Percentiles rank a stretch among this genome's conserved stretches.
phyloP scores from a whole-genome alignment of 2,329 filamentous ascomycete genomes.

The Cercospora zeae-maydis region DNA sequence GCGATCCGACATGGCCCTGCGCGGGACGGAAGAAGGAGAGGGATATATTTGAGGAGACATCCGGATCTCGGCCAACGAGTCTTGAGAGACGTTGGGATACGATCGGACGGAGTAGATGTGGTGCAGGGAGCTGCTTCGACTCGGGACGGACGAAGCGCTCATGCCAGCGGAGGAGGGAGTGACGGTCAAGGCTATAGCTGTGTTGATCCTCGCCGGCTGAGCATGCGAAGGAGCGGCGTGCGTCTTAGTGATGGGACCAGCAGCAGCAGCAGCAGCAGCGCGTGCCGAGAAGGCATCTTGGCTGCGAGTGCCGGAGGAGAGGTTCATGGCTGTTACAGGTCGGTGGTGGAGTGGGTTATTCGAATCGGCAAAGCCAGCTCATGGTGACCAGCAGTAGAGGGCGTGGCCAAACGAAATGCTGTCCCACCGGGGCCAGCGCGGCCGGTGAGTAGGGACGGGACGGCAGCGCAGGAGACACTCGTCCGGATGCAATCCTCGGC shows the following conservation, averaged over 20 bases:
- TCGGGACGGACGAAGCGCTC: constrained; percentile 19
- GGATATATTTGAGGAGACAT: constrained; percentile 27
- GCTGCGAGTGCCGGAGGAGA: constrained; percentile 22
- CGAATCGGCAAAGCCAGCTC: constrained; percentile 24
- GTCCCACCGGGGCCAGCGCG: constrained; percentile 14
- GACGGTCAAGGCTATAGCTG: constrained; percentile 16
- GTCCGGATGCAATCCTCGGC: not conserved
- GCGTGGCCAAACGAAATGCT: not conserved
- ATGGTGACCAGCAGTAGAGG: constrained; percentile 19
- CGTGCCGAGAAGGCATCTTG: constrained; percentile 22
- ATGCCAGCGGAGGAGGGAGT: constrained; percentile 16
- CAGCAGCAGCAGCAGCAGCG: constrained; percentile 17
- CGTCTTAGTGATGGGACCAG: constrained; percentile 19
- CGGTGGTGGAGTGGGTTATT: constrained; percentile 23
- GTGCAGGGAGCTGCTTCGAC: constrained; percentile 40
- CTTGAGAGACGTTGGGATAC: constrained; percentile 23
- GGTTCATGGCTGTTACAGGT: constrained; percentile 24
- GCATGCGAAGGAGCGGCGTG: constrained; percentile 17
- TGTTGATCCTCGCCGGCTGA: constrained; percentile 16
- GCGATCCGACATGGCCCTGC: constrained; percentile 28
- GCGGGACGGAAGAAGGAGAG: constrained; percentile 25
- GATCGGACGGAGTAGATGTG: constrained; percentile 25
- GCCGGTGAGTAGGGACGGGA: constrained; percentile 14
- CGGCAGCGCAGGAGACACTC: not conserved
- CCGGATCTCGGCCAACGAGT: constrained; percentile 24